phyloP scores from a whole-genome alignment of 2,329 filamentous ascomycete species.

The Cladophialophora chaetospira region DNA sequence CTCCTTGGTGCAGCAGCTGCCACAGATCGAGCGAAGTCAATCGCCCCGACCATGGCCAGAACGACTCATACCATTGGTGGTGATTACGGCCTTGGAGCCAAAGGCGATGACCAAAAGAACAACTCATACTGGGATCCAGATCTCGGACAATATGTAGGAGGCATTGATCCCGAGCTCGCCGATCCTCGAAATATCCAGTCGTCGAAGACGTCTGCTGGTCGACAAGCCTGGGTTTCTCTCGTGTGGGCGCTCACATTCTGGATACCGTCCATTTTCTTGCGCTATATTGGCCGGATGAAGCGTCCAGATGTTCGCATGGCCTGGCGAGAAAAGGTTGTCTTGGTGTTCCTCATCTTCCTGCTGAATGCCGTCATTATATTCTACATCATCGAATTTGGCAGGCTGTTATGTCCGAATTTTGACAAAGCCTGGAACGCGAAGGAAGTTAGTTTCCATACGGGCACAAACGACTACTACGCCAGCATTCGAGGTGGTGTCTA shows the following conservation, averaged over 20 bases:
- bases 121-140: slow-evolving; percentile 72
- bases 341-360: slow-evolving; percentile 77
- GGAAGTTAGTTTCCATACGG: slow-evolving; percentile 71
- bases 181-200: slow-evolving; percentile 76
- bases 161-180: slow-evolving; percentile 75
- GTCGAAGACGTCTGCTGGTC: slow-evolving; percentile 61
- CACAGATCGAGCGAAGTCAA: slow-evolving; percentile 55
- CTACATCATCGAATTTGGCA: slow-evolving; percentile 86
- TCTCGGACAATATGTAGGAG: slow-evolving; percentile 64
- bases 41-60: slow-evolving; percentile 64
- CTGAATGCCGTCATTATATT: slow-evolving; percentile 83
- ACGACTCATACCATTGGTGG: slow-evolving; percentile 62
- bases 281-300: slow-evolving; percentile 90
- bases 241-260: slow-evolving; percentile 91
- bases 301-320: slow-evolving; percentile 94
- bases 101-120: slow-evolving; percentile 76
- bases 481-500: slow-evolving; percentile 87
- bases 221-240: slow-evolving; percentile 76
- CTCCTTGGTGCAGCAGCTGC: slow-evolving; percentile 59
- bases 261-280: slow-evolving; percentile 84
- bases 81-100: slow-evolving; percentile 85
- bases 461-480: slow-evolving; percentile 79
- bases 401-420: slow-evolving; percentile 82
- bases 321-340: slow-evolving; percentile 91
- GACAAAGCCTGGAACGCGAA: slow-evolving; percentile 81